These are phyloP conservation scores for Scytalidium sp. DNA, from an alignment of 2,329 filamentous ascomycete genomes.

Conservation along the genomic window DNA sequence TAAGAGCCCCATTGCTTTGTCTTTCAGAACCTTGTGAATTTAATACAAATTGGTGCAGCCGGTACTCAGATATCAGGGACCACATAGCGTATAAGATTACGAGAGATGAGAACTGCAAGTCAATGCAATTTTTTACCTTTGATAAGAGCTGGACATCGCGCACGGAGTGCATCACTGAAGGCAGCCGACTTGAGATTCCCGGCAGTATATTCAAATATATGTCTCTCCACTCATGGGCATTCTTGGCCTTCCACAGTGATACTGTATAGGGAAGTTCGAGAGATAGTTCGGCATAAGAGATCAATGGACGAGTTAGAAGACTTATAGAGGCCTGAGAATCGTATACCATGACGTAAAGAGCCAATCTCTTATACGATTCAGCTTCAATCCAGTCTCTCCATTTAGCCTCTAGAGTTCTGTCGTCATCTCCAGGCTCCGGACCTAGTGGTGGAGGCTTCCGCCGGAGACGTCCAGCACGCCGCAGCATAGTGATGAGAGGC, in stretches of 20 bases:
- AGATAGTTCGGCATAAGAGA: slow-evolving; percentile 67
- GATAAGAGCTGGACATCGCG: slow-evolving; percentile 10
- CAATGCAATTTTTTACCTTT: slow-evolving; percentile 38
- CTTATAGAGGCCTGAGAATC: slow-evolving; percentile 68
- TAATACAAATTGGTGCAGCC: slow-evolving; percentile 46
- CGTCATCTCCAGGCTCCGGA: slow-evolving; percentile 54
- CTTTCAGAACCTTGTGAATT: slow-evolving; percentile 8
- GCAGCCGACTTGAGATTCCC: slow-evolving; percentile 4
- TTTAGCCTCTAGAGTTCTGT: slow-evolving; percentile 55
- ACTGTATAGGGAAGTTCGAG: slow-evolving; percentile 61
- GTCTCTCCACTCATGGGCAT: slow-evolving; percentile 62
- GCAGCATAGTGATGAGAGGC: slow-evolving; percentile 42
- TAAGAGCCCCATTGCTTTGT: slow-evolving; percentile 34
- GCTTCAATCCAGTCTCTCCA: slow-evolving; percentile 63
- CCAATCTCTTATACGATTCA: slow-evolving; percentile 54
- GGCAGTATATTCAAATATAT: slow-evolving; percentile 41
- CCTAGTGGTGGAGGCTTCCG: slow-evolving; percentile 50
- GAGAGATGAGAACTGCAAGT: slow-evolving; percentile 53
- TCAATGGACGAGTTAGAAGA: slow-evolving; percentile 59
- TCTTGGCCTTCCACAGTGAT: slow-evolving; percentile 63
- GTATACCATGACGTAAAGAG: slow-evolving; percentile 61
- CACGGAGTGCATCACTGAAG: slow-evolving; percentile 13
- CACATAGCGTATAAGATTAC: slow-evolving; percentile 66
- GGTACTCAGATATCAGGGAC: slow-evolving; percentile 64
- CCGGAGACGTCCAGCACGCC: slow-evolving; percentile 38